A percentile compares a stretch with the other conserved stretches of the same genome.
Evolutionary conservation across 805 yeast genomes (phyloP).

Genomic region (Tetrapisispora namnaoensis): DNA sequence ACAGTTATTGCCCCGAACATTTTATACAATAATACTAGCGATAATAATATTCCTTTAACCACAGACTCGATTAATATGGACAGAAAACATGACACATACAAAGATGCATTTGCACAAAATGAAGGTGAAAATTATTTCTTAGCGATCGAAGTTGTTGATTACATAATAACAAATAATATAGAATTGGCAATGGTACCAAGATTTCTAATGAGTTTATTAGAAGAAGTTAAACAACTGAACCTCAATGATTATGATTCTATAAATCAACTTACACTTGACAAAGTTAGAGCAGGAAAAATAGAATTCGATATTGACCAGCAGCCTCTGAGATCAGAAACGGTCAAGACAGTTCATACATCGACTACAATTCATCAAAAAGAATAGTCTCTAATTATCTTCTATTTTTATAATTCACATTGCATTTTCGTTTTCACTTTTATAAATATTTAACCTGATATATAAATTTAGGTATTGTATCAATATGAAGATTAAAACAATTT

Average conservation of each 20-base stretch:
- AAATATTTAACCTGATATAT: too few relatives aligned
- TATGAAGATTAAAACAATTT: not conserved
- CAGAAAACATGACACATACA: conserved; percentile 23
- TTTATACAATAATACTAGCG: conserved; percentile 34
- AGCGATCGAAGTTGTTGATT: conserved; percentile 85
- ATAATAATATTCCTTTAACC: conserved; percentile 10
- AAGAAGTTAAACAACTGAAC: conserved; percentile 21
- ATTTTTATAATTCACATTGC: too few relatives aligned
- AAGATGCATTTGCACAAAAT: conserved; percentile 33
- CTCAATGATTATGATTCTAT: conserved; percentile 13
- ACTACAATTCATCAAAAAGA: not conserved
- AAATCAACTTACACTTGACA: not conserved
- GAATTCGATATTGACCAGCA: not conserved
- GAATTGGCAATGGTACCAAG: conserved; percentile 69
- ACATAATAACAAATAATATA: conserved; percentile 71
- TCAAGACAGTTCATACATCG: conserved; percentile 3
- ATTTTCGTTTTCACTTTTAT: too few relatives aligned
- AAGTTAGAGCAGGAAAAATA: not conserved
- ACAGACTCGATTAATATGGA: conserved; percentile 9
- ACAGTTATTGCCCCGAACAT: conserved; percentile 94
- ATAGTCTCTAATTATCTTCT: not conserved
- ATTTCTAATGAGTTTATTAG: conserved; percentile 44
- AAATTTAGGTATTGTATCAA: not conserved
- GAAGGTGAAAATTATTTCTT: conserved; percentile 68
- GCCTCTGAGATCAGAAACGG: not conserved